Base-by-base conservation (phyloP, 2,329 filamentous ascomycete species). In the Calonectria pseudoturangicola region DNA sequence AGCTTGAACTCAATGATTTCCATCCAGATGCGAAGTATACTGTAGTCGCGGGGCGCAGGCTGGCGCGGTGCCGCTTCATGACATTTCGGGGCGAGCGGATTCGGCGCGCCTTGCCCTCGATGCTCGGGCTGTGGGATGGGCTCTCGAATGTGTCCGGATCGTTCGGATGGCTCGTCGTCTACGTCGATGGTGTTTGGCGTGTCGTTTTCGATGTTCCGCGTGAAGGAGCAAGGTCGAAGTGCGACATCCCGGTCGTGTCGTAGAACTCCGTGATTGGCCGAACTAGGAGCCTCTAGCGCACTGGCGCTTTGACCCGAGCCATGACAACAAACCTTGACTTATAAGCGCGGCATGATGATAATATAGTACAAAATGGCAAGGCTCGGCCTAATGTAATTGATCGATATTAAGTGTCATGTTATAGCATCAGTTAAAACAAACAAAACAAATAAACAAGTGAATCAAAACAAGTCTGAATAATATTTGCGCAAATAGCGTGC, bases 31-130 rank as follows among this genome's bases (percentile, higher is more conserved):
- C 77, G 72, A 74, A 64, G 60, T 74, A 62, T 72, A 62, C 72
- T 47, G 68, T 80, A 68, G 78, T 80, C 78, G 77, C 74, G 77
- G 76, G 76, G 79, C 78, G 76, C 76, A 79, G 76, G 77, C 74
- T 75, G 75, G 73, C 76, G 79, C 76, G 78, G 75, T 76, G 78
- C 67, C 73, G 79, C 75, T 75, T 80, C 79, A 80, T 80, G 75
- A 66, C 67, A 51, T 73, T 69, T 65, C 63, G 50, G 66, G 54
- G 54, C 27, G 41, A 50, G 68, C 33, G 36, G 30, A 43, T 27
- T 56, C 50, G 62, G 62, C 67, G 62, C 63, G 66, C 48, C 36
- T 62, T 43, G 45, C 39, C 45, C 43, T 62, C 28, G 66, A 30
- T 39, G 16, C 15, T 66, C 33, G 58, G 48, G 70, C 56, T 72